phyloP scores from a whole-genome alignment of 2,329 filamentous ascomycete genomes.

The Fusarium anthophilum region DNA sequence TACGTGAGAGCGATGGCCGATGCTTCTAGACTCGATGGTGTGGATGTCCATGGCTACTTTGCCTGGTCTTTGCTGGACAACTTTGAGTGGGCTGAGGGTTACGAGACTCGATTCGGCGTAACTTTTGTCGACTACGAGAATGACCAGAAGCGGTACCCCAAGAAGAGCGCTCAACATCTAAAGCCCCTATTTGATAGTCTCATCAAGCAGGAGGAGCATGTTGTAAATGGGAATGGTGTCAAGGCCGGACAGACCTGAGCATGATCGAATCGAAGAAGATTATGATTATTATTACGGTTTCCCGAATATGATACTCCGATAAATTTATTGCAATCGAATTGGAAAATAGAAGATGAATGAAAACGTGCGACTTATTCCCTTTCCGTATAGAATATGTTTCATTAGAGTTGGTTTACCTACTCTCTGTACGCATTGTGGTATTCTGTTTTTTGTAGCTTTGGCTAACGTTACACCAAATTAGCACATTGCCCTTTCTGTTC shows the following conservation, averaged over 20 bases:
- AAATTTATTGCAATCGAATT: not conserved
- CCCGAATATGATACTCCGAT: not conserved
- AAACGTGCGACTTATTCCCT: not conserved
- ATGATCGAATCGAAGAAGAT: not conserved
- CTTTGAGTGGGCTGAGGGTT: conserved; percentile 93
- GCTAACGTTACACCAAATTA: not conserved
- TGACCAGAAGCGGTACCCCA: conserved; percentile 81
- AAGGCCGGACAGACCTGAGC: conserved; percentile 25
- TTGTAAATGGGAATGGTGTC: conserved; percentile 11
- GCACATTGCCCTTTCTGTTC: not conserved
- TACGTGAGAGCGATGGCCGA: conserved; percentile 82
- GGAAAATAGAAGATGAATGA: not conserved
- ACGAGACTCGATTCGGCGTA: conserved; percentile 85
- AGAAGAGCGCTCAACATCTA: conserved; percentile 82
- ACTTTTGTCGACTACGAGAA: conserved; percentile 85
- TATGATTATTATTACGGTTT: conserved; percentile 1
- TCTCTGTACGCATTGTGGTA: not conserved
- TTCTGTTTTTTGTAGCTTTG: not conserved
- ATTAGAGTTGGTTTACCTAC: not conserved
- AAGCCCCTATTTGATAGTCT: conserved; percentile 75
- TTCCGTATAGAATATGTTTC: not conserved
- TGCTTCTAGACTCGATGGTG: conserved; percentile 76
- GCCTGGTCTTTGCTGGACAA: conserved; percentile 92
- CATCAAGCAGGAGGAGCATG: conserved; percentile 65
- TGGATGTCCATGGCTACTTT: conserved; percentile 82